Conservation (phyloP, 2,329 filamentous ascomycete species). For the Fusarium nisikadoi region DNA sequence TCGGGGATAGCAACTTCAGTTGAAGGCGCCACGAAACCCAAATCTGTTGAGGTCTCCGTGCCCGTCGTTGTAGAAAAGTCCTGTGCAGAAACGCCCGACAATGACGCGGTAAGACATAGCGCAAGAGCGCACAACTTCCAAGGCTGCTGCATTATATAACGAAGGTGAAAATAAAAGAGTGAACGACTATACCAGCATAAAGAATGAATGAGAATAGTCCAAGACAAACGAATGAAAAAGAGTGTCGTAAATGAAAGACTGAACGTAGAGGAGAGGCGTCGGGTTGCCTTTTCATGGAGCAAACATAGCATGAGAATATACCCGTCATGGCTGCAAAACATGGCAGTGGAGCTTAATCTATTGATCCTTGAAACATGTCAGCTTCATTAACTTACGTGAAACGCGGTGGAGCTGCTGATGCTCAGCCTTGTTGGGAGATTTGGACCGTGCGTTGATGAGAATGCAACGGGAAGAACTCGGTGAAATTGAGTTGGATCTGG, state of each 20-base stretch:
- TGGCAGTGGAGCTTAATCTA: not conserved
- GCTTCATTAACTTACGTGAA: constrained; percentile 6
- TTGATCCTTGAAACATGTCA: not conserved
- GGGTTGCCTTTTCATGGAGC: constrained; percentile 9
- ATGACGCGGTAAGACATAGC: not conserved
- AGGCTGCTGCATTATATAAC: not conserved
- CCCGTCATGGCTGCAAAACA: not conserved
- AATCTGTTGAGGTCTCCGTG: not conserved
- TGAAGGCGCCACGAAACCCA: not conserved
- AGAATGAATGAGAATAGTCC: not conserved
- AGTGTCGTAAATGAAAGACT: not conserved
- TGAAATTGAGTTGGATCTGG: not conserved
- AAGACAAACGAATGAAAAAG: not conserved
- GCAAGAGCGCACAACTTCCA: constrained; percentile 18
- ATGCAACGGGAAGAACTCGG: not conserved
- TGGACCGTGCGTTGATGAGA: not conserved
- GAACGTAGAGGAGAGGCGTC: not conserved
- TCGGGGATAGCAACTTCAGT: not conserved
- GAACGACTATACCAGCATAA: not conserved
- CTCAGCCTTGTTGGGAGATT: not conserved
- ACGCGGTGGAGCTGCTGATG: not conserved
- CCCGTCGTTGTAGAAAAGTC: not conserved
- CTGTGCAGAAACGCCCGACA: not conserved
- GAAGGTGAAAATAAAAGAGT: not conserved
- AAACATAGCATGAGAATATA: not conserved